Base-by-base conservation (phyloP, 2,329 filamentous ascomycete genomes). In the Curvularia spicifera region DNA sequence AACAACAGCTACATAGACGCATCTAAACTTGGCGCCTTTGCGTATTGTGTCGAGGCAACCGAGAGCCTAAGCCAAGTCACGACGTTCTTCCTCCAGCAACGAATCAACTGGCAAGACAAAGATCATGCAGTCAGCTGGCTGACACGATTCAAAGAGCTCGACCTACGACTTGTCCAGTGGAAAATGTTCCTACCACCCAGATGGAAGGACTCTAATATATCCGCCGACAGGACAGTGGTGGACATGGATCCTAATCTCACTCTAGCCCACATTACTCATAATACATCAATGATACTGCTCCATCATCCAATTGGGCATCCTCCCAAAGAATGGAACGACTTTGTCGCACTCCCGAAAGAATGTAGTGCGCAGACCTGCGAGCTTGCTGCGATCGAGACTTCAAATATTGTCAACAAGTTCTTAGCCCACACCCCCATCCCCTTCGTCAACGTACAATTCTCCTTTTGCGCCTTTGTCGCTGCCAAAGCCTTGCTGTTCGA, bases 231-330 rank as follows among this genome's bases (percentile, higher is more conserved):
- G 8, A 51, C 67, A 18, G 58, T 73, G 1, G 58, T 74, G 20
- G 67, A 74, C 46, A 75, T 75, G 72, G 72, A 75, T 46, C 72
- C 72, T 10, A 75, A 75, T 48, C 66, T 75, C 0, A 75, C 72
- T 1, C 60, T 75, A 37, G 72, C 72, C 1, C 72, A 75, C 49
- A 72, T 75, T 10, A 74, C 70, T 5, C 72, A 75, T 47, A 75
- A 75, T 44, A 73, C 72, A 13, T 75, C 72, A 1, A 74, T 75
- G 72, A 74, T 75, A 1, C 53, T 75, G 31, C 67, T 75, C 1
- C 72, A 75, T 40, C 69, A 73, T 33, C 65, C 71, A 1, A 73
- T 75, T 13, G 71, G 71, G 1, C 71, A 70, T 15, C 72, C 72
- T 8, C 64, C 71, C 4, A 63, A 58, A 43, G 66, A 64, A 6